Evolutionary conservation across 768 basidiomycete species (phyloP), one percentile per base, ranked within the genome.

Genomic region (Leccinum rimulosum): DNA sequence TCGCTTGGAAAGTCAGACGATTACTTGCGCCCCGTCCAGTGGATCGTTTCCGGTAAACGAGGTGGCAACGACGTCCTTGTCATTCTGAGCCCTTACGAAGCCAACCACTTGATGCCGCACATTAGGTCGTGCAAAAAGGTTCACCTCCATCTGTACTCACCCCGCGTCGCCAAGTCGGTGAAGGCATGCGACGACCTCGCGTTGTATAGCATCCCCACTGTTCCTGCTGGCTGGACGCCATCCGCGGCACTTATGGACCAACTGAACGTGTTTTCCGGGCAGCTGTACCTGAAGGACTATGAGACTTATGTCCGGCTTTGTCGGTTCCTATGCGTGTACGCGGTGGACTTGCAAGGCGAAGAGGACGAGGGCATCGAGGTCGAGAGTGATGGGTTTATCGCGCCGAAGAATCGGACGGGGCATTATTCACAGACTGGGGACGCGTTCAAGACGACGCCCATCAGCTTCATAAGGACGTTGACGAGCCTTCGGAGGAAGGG

Each of bases 391-490:
- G 68, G 68, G 3, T 67, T 64, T 49, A 61, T 67, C 6, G 28
- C n/a, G 9, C 55, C 59, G 15, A 54, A 52, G 12, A 38, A 64
- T n/a, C 64, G 61, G 33, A 57, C 61, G 15, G 27, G 12, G n/a
- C 47, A 25, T 17, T 17, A 38, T 38, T 22, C 50, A 19, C 5
- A 33, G 31, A n/a, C 10, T 4, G 14, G 38, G 5, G 6, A 3
- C 54, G 59, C 70, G 11, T 77, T 80, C 69, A 55, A 61, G 22
- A n/a, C 57, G 25, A 76, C 73, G 47, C 78, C 76, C 4, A 2
- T 49, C 0, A 3, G 12, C 11, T 48, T 25, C 19, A 2, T 48
- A 6, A 15, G 47, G 25, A 48, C 47, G 19, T 48, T 48, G 25
- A 48, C 7, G 11, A 25, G 47, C 14, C 47, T 48, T 27, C 47